These are phyloP conservation scores for Magnolia kwangsiensis DNA, from an alignment of 164 flowering plant genomes.

Conservation along the genomic window DNA sequence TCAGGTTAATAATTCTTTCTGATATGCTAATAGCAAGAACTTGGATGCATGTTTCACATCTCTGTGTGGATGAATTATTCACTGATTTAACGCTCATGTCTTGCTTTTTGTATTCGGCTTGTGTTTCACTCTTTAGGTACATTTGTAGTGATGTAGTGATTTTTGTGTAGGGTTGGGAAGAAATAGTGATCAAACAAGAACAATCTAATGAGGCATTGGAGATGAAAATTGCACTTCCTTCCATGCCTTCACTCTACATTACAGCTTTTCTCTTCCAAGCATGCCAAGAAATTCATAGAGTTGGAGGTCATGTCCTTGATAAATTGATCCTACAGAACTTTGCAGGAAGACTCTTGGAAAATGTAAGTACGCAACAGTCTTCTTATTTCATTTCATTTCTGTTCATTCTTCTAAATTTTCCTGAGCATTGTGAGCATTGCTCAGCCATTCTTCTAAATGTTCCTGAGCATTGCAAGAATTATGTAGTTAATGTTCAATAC, in stretches of 20 bases:
- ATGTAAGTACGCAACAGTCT: constrained; percentile 40
- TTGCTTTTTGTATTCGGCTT: too few species aligned
- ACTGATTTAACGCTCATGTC: too few species aligned
- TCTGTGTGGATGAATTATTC: too few species aligned
- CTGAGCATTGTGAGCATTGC: neutral
- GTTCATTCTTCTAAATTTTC: neutral
- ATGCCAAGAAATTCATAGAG: constrained; percentile 86
- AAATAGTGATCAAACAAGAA: constrained; percentile 76
- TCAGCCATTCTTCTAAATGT: neutral
- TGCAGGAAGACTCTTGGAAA: constrained; percentile 60
- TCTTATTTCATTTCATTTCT: neutral
- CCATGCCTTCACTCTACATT: constrained; percentile 84
- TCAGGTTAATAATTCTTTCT: too few species aligned
- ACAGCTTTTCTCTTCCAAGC: constrained; percentile 73
- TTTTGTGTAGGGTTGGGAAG: constrained; percentile 88
- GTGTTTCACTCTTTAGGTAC: neutral
- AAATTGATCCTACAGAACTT: constrained; percentile 69
- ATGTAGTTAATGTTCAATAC: neutral
- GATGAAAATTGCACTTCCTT: constrained; percentile 89
- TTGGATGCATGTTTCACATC: too few species aligned
- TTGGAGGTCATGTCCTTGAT: constrained; percentile 96
- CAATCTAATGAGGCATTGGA: constrained; percentile 62
- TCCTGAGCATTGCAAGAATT: neutral
- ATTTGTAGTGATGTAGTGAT: neutral
- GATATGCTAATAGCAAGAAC: too few species aligned